Evolutionary conservation across 2,329 filamentous ascomycete species (phyloP).

Genomic region (Diaporthe sp.): DNA sequence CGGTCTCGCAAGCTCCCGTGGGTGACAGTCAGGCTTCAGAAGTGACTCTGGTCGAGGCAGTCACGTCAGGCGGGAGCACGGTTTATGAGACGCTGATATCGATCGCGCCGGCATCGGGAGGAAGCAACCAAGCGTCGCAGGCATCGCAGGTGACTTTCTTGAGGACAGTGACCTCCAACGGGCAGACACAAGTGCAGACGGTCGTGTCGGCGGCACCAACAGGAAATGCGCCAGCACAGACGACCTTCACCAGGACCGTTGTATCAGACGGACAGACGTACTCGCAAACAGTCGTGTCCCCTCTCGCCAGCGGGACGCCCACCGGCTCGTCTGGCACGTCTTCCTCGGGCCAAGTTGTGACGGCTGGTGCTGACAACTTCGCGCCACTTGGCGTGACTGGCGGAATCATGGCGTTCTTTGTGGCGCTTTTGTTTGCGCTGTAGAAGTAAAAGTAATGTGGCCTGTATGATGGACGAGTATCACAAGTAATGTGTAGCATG

Average conservation of each 20-base stretch:
- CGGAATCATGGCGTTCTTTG: not conserved
- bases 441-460: not conserved
- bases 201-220: not conserved
- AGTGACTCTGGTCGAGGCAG: not conserved
- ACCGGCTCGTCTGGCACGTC: not conserved
- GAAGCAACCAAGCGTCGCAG: not conserved
- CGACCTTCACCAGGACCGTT: slow-evolving; percentile 2
- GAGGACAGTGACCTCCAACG: slow-evolving; percentile 11
- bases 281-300: slow-evolving; percentile 14
- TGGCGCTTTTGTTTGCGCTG: not conserved
- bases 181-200: slow-evolving; percentile 3
- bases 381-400: not conserved
- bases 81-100: slow-evolving; percentile 10
- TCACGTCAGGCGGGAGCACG: not conserved
- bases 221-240: not conserved
- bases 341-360: not conserved
- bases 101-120: not conserved
- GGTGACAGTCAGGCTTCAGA: not conserved
- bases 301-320: not conserved
- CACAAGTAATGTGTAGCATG: not conserved
- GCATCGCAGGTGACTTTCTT: not conserved
- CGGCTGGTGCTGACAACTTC: not conserved
- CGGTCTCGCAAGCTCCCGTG: not conserved
- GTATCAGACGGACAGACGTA: slow-evolving; percentile 12
- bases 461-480: not conserved